phyloP scores from a whole-genome alignment of 2,329 filamentous ascomycete species.

The Diaporthe sp. region DNA sequence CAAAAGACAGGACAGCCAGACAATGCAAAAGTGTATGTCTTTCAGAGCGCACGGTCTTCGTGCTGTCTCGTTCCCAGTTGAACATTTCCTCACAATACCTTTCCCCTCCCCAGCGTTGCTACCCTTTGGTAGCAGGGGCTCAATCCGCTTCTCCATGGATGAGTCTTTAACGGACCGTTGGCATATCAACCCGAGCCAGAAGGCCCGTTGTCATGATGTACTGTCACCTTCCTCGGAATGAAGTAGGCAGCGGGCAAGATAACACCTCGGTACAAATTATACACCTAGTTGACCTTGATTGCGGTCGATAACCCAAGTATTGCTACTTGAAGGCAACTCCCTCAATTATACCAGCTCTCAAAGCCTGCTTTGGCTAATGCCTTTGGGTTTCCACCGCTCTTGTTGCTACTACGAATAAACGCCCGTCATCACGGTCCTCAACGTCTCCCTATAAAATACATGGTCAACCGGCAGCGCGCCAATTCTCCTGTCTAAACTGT shows the following conservation, averaged over 20 bases:
- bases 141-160: slow-evolving; percentile 71
- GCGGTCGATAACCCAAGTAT: neutral
- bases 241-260: slow-evolving; percentile 56
- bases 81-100: slow-evolving; percentile 19
- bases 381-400: neutral
- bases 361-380: no score
- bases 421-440: slow-evolving; percentile 19
- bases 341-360: neutral
- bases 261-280: slow-evolving; percentile 49
- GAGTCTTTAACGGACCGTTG: slow-evolving; percentile 86
- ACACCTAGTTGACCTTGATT: neutral
- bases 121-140: slow-evolving; percentile 80
- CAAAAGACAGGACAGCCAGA: slow-evolving; percentile 33
- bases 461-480: slow-evolving; percentile 12
- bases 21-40: slow-evolving; percentile 31
- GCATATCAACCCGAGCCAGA: slow-evolving; percentile 66
- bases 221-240: slow-evolving; percentile 49
- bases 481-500: neutral
- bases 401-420: neutral
- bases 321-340: neutral
- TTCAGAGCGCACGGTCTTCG: slow-evolving; percentile 28
- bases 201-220: slow-evolving; percentile 52
- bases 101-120: slow-evolving; percentile 75
- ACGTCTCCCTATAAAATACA: neutral
- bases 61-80: slow-evolving; percentile 13